Evolutionary conservation across 2,329 filamentous ascomycete genomes (phyloP), one percentile per base, ranked within the genome.

Genomic region (Amesomyces nigricolor): DNA sequence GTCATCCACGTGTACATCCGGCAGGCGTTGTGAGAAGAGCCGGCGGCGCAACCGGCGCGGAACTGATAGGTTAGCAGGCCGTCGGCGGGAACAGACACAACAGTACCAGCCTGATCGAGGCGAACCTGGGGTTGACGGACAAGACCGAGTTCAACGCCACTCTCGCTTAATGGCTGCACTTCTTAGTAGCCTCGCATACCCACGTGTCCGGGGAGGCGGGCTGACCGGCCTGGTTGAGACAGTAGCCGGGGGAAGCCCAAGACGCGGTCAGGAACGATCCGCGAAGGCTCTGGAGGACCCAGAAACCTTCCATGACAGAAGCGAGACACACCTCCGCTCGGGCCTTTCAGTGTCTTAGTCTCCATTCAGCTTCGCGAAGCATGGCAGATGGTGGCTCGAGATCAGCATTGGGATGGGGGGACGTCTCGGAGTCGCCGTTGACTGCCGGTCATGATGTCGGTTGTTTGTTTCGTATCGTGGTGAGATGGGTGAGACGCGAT

Each of bases 1-100:
- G 32, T 17, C 38, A 17, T 35, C 48, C 54, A 55, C 58, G 54
- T 57, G 58, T 51, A 29, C 37, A 47, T 40, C 48, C 43, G 42
- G 39, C 47, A 39, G 54, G 48, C 19, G 2, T 22, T 52, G 48
- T 43, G 54, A 50, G 16, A 37, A 39, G 51, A 43, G 32, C 38
- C 30, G 47, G 39, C 51, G 49, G 51, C 54, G 48, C 29, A 42
- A 50, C 47, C 35, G 54, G 51, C 54, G 19, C 46, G 38, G 42
- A 37, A 17, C 38, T 47, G 47, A 17, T 29, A 19, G 6, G 38
- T 17, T 43, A 26, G 29, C 17, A 37, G 44, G 30, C 48, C n/a
- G 10, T 8, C 29, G 8, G 7, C 22, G 35, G 17, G 42, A 32
- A 43, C 40, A 39, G 45, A 38, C 47, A 38, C 44, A 14, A 40